Percentiles rank a stretch among this genome's conserved stretches.
These are phyloP conservation scores for Penicillium daleae DNA, from an alignment of 495 filamentous ascomycete genomes.

Conservation along the genomic window DNA sequence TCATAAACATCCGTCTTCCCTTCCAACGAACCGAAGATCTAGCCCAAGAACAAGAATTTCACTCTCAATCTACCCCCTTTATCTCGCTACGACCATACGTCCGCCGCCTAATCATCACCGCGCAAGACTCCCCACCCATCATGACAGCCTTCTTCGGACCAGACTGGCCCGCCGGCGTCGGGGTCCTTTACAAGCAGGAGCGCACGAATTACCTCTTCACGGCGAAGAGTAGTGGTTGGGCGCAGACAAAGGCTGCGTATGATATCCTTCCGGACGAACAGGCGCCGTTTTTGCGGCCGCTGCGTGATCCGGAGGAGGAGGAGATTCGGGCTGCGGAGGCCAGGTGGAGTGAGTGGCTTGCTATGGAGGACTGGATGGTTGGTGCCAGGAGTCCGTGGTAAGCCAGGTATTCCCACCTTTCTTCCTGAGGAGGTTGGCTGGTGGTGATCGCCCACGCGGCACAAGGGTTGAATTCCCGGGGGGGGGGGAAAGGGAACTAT, in stretches of 20 bases:
- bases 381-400: slow-evolving; percentile 63
- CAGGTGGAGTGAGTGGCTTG: slow-evolving; percentile 84
- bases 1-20: slow-evolving; percentile 76
- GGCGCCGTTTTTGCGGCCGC: slow-evolving; percentile 79
- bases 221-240: slow-evolving; percentile 92
- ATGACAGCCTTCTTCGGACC: slow-evolving; percentile 90
- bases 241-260: slow-evolving; percentile 81
- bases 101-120: slow-evolving; percentile 87
- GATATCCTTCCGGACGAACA: slow-evolving; percentile 80
- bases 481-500: no score
- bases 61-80: slow-evolving; percentile 30
- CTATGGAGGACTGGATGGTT: slow-evolving; percentile 97
- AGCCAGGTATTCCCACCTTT: not conserved
- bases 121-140: slow-evolving; percentile 74
- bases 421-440: not conserved
- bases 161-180: slow-evolving; percentile 77
- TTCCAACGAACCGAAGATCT: slow-evolving; percentile 33
- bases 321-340: slow-evolving; percentile 83
- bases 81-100: slow-evolving; percentile 84
- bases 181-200: slow-evolving; percentile 80
- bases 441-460: not conserved
- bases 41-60: no score
- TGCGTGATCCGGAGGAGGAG: slow-evolving; percentile 69
- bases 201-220: slow-evolving; percentile 91
- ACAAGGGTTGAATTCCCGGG: no score